Evolutionary conservation across 441 rosid genomes (phyloP), one percentile per base, ranked within the genome.

Genomic region (Cnidoscolus chayamansa): DNA sequence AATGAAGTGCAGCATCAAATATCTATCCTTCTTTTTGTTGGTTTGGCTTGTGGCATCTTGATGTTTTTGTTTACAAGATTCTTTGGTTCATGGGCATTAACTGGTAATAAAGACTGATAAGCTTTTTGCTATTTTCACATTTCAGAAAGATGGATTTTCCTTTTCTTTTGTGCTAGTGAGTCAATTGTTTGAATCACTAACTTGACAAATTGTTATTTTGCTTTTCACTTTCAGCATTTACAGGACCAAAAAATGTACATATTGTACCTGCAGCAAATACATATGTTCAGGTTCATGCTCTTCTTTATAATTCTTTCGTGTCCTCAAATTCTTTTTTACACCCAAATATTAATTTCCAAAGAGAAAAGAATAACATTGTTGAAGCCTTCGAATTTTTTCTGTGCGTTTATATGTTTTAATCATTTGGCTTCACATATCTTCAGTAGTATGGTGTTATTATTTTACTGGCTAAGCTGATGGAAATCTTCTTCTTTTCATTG

Each of bases 1-100:
- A 69, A 80, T 10, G 84, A 81, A 31, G 86, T 83, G 19, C 90
- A 86, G 47, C 84, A 84, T 77, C 88, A 83, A 73, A 75, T 86
- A 72, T 86, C 88, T 19, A 30, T 80, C 59, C 74, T 84, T 70
- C 81, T 84, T 50, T 86, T 81, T 74, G 25, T 81, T 10, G 90
- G 86, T 16, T 70, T 86, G 72, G 65, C 72, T 40, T 83, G 84
- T 65, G 88, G 88, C 17, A 53, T 71, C 58, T 53, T 80, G 72
- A 84, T 86, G 86, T 78, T 86, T 56, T 17, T 84, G 67, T 81
- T 81, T 71, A 84, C 86, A 9, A 80, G 81, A 72, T 80, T 84
- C 66, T 79, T 81, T n/a, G 86, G 86, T 63, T 73, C 79, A 31
- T 77, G 75, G 78, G 83, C 83, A 49, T 78, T 86, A 75, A 78